A percentile compares a stretch with the other conserved stretches of the same genome.
Conservation (phyloP, 768 basidiomycete genomes). For the Suillus paluster region DNA sequence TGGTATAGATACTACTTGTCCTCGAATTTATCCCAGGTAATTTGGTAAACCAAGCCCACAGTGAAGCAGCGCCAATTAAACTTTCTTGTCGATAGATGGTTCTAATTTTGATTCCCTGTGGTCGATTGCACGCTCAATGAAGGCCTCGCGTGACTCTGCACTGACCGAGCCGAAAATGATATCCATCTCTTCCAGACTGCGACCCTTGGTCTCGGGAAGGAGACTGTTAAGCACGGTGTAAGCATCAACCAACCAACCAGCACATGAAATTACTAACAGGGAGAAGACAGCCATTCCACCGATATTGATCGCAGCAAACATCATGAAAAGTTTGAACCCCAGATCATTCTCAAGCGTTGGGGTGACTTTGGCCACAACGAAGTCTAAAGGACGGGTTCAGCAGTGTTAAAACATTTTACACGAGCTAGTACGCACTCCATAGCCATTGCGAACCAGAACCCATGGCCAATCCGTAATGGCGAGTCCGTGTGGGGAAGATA, state of each 20-base stretch:
- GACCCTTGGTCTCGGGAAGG: slow-evolving; percentile 67
- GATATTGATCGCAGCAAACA: slow-evolving; percentile 78
- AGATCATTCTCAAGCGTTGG: slow-evolving; percentile 63
- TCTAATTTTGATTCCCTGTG: slow-evolving; percentile 9
- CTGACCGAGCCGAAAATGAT: slow-evolving; percentile 62
- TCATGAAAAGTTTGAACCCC: slow-evolving; percentile 76
- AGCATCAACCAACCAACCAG: neutral
- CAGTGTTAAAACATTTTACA: neutral
- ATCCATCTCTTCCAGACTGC: slow-evolving; percentile 59
- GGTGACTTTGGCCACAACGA: slow-evolving; percentile 73
- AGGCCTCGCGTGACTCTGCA: slow-evolving; percentile 53
- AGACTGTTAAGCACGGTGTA: slow-evolving; percentile 36
- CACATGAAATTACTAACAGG: slow-evolving; percentile 46
- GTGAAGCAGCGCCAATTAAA: slow-evolving; percentile 5
- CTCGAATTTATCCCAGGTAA: neutral
- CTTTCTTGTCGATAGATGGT: slow-evolving; percentile 11
- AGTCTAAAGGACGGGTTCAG: slow-evolving; percentile 47
- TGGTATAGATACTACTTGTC: neutral
- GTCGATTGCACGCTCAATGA: slow-evolving; percentile 45
- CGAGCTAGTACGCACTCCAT: slow-evolving; percentile 57
- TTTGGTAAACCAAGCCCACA: neutral
- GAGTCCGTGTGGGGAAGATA: slow-evolving; percentile 85
- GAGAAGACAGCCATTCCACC: slow-evolving; percentile 72
- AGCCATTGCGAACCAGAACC: slow-evolving; percentile 85
- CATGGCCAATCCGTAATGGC: slow-evolving; percentile 77